phyloP scores from a whole-genome alignment of 441 rosid species.

The Geranium incanum region DNA sequence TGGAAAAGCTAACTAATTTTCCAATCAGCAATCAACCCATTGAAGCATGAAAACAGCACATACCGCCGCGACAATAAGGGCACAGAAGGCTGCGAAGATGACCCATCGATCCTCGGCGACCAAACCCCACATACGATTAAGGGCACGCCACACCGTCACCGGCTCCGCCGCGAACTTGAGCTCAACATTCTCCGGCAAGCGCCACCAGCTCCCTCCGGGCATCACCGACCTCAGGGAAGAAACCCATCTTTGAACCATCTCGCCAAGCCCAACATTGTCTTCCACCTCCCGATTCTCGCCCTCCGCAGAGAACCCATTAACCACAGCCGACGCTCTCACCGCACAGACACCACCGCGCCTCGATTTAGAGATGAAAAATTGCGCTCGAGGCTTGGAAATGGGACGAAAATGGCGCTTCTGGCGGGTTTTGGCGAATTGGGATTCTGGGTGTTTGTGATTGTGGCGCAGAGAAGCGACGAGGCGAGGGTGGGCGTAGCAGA shows the following conservation, averaged over 20 bases:
- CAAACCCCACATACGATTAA: conserved; percentile 81
- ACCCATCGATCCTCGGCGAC: conserved; percentile 83
- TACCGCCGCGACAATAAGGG: conserved; percentile 75
- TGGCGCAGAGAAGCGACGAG: conserved; percentile 25
- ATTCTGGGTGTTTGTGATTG: conserved; percentile 22
- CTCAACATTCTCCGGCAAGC: conserved; percentile 61
- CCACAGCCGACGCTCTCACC: conserved; percentile 32
- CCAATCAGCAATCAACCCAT: background rate
- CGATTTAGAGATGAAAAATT: conserved; percentile 12
- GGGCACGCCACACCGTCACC: conserved; percentile 75
- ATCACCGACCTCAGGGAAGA: conserved; percentile 45
- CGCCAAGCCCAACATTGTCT: conserved; percentile 32
- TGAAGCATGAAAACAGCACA: conserved; percentile 14
- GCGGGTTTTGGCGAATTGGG: conserved; percentile 5
- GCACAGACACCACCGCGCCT: conserved; percentile 18
- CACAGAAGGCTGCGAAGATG: conserved; percentile 67
- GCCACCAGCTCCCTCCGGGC: conserved; percentile 96
- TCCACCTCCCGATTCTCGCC: conserved; percentile 20
- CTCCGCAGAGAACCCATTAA: conserved; percentile 54
- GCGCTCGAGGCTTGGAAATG: conserved; percentile 15
- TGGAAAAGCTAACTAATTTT: background rate
- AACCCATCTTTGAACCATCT: conserved; percentile 43
- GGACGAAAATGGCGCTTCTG: conserved; percentile 23
- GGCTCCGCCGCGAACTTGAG: conserved; percentile 57
- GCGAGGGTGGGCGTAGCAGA: conserved; percentile 36